These are phyloP conservation scores for Metarhizium guizhouense DNA, from an alignment of 2,329 filamentous ascomycete species.

Conservation along the genomic window DNA sequence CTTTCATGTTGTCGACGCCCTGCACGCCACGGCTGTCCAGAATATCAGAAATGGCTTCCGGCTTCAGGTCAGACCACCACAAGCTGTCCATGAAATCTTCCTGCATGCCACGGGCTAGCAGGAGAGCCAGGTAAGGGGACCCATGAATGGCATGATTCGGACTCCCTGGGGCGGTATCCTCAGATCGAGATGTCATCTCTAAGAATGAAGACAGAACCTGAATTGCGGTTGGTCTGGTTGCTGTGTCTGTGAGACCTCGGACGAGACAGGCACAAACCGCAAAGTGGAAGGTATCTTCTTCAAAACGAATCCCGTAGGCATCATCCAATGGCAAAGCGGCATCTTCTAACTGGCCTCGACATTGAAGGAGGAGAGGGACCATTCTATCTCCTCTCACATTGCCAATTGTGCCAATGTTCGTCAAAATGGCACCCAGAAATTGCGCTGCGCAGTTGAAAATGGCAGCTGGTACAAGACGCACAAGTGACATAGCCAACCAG, in stretches of 20 bases:
- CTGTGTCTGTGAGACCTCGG: conserved; percentile 53
- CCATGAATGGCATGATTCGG: conserved; percentile 14
- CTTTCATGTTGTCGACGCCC: conserved; percentile 38
- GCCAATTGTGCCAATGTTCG: conserved; percentile 52
- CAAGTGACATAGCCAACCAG: conserved; percentile 59
- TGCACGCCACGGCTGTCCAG: conserved; percentile 16
- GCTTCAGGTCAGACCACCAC: conserved; percentile 49
- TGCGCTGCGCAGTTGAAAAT: conserved; percentile 59
- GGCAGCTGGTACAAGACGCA: conserved; percentile 51
- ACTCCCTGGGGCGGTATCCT: neutral
- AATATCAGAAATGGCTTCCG: conserved; percentile 22
- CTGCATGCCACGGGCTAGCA: conserved; percentile 46
- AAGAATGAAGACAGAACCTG: conserved; percentile 55
- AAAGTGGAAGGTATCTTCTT: conserved; percentile 55
- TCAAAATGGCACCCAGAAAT: conserved; percentile 55
- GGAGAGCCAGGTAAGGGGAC: conserved; percentile 52
- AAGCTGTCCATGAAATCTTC: conserved; percentile 56
- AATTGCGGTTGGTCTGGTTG: conserved; percentile 49
- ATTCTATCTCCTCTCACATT: conserved; percentile 52
- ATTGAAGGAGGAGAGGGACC: conserved; percentile 51
- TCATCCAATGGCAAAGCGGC: conserved; percentile 54
- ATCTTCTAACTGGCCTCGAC: conserved; percentile 51
- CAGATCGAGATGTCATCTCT: conserved; percentile 22
- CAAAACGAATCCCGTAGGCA: conserved; percentile 57
- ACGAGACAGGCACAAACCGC: conserved; percentile 56